Evolutionary conservation across 1,284 basidiomycete genomes (phyloP).

Genomic region (Ganoderma multipileum): DNA sequence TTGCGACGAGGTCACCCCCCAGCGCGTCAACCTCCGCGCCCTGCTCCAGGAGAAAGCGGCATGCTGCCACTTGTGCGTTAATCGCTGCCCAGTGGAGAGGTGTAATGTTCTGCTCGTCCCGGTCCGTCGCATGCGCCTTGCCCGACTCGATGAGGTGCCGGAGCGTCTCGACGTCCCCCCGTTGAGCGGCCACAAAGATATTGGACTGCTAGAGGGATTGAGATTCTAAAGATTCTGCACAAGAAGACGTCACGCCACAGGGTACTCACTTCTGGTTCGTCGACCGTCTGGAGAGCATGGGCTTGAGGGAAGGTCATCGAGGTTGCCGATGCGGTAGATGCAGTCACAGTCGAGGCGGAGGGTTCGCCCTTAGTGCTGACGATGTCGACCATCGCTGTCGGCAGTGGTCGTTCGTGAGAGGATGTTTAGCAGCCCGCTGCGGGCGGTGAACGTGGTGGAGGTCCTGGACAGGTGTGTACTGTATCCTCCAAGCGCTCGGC

Average conservation of each 20-base stretch:
- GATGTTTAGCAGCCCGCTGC: conserved; percentile 22
- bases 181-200: conserved; percentile 88
- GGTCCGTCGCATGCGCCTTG: conserved; percentile 76
- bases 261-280: conserved; percentile 42
- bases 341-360: conserved; percentile 39
- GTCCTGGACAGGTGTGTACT: conserved; percentile 10
- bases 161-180: conserved; percentile 80
- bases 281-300: conserved; percentile 38
- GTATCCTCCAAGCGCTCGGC: background rate
- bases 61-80: conserved; percentile 85
- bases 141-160: conserved; percentile 78
- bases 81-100: conserved; percentile 98
- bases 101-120: conserved; percentile 92
- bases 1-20: conserved; percentile 95
- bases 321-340: conserved; percentile 38
- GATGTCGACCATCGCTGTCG: conserved; percentile 37
- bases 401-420: conserved; percentile 16
- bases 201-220: conserved; percentile 43
- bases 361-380: conserved; percentile 42
- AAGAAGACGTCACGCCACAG: background rate
- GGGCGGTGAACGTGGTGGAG: conserved; percentile 29
- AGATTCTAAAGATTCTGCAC: conserved; percentile 8
- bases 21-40: conserved; percentile 96
- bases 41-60: conserved; percentile 85
- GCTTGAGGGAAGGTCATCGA: conserved; percentile 39